These are phyloP conservation scores for Desmodesmus armatus DNA, from an alignment of 139 green algal species.

Conservation along the genomic window DNA sequence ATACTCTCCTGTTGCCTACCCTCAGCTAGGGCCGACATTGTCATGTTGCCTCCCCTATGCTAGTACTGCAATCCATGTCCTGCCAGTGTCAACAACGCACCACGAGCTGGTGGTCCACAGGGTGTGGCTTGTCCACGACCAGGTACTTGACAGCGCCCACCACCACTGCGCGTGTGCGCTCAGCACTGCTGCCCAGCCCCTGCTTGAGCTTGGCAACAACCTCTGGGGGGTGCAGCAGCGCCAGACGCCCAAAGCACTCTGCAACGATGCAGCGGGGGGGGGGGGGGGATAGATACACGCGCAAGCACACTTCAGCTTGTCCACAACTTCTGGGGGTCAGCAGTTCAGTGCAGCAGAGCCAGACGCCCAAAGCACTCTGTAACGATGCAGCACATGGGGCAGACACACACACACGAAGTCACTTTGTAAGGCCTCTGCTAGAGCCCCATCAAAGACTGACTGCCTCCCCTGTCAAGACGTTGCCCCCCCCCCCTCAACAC, in stretches of 20 bases:
- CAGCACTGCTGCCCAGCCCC: constrained; percentile 9
- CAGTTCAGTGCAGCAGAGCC: constrained; percentile 79
- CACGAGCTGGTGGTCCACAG: constrained; percentile 76
- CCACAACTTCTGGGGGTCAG: constrained; percentile 65
- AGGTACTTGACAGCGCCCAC: constrained; percentile 80
- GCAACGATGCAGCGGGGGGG: too few species aligned
- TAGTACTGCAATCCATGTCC: too few species aligned
- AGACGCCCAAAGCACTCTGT: constrained; percentile 94
- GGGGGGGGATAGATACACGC: too few species aligned
- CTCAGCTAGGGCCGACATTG: too few species aligned
- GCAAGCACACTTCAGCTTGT: constrained; percentile 57
- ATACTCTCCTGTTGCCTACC: too few species aligned
- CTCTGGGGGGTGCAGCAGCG: constrained; percentile 70
- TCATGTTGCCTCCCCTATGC: too few species aligned
- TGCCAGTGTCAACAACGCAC: not conserved
- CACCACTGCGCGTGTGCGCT: constrained; percentile 49
- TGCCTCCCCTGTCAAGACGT: too few species aligned
- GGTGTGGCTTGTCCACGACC: constrained; percentile 72
- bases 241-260: constrained; percentile 93
- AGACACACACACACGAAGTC: too few species aligned
- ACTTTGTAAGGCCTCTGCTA: too few species aligned
- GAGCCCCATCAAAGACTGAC: too few species aligned
- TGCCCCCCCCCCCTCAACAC: too few species aligned
- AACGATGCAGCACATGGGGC: too few species aligned
- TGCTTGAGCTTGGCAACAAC: constrained; percentile 65